A percentile compares a stretch with the other conserved stretches of the same genome.
phyloP scores from a whole-genome alignment of 2,329 filamentous ascomycete genomes.

The Paracoccidioides lutzii region DNA sequence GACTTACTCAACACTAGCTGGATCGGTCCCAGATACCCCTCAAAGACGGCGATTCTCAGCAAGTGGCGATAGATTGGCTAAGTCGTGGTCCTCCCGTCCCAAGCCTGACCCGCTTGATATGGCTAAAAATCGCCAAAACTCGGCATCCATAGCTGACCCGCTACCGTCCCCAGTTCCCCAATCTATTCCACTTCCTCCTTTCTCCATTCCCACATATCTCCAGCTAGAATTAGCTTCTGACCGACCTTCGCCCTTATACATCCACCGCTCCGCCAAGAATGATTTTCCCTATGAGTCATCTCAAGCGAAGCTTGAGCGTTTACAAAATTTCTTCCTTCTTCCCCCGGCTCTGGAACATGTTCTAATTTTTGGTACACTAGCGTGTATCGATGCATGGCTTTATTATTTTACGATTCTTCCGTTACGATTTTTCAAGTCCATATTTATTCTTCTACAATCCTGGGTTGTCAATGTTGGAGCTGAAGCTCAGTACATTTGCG shows the following conservation, averaged over 20 bases:
- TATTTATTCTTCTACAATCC: conserved; percentile 64
- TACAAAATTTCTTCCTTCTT: conserved; percentile 76
- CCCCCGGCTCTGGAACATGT: conserved; percentile 73
- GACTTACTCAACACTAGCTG: conserved; percentile 19
- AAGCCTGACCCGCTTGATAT: conserved; percentile 25
- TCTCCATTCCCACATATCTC: conserved; percentile 53
- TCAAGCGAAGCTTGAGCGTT: conserved; percentile 77
- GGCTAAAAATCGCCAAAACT: conserved; percentile 17
- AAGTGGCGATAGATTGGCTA: conserved; percentile 20
- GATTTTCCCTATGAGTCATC: conserved; percentile 82
- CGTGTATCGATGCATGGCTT: conserved; percentile 90
- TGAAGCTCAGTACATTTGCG: conserved; percentile 58
- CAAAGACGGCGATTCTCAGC: conserved; percentile 21
- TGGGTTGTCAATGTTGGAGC: conserved; percentile 60
- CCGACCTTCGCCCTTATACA: conserved; percentile 49
- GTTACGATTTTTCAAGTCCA: conserved; percentile 69
- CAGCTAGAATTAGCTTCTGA: conserved; percentile 51
- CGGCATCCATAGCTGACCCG: conserved; percentile 19
- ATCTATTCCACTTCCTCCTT: conserved; percentile 46
- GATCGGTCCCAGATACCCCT: conserved; percentile 25
- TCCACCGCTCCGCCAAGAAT: conserved; percentile 43
- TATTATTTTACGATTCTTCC: conserved; percentile 94
- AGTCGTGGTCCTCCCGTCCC: conserved; percentile 23
- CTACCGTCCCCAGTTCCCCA: conserved; percentile 36
- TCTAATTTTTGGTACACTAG: conserved; percentile 74